Conservation (phyloP, 371 early-diverging fungal genomes). For the Lichtheimia ramosa region DNA sequence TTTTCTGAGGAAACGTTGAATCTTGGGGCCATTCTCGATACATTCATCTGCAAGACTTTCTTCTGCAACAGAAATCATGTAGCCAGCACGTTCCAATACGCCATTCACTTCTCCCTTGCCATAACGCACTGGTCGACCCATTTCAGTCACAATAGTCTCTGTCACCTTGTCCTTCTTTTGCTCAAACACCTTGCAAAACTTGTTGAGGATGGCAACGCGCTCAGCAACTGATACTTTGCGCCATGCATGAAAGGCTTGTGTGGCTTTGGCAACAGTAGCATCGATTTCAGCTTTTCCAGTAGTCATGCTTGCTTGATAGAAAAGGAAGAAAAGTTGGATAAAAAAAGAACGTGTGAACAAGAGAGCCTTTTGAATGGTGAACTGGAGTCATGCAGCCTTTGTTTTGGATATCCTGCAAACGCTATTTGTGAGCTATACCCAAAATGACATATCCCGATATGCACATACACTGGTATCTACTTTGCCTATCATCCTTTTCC, state of each 20-base stretch:
- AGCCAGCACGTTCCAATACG: constrained; percentile 67
- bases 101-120: constrained; percentile 75
- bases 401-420: too few species aligned
- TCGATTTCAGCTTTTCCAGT: constrained; percentile 44
- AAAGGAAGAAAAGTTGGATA: neutral
- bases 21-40: constrained; percentile 42
- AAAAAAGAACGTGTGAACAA: too few species aligned
- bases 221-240: constrained; percentile 49
- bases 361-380: too few species aligned
- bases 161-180: constrained; percentile 61
- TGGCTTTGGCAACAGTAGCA: constrained; percentile 41
- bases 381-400: too few species aligned
- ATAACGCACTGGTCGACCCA: constrained; percentile 80
- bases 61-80: constrained; percentile 75
- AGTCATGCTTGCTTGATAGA: neutral
- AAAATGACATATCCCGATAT: too few species aligned
- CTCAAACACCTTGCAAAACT: constrained; percentile 62
- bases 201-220: constrained; percentile 54
- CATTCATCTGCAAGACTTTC: constrained; percentile 60
- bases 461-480: too few species aligned
- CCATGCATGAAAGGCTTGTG: constrained; percentile 54
- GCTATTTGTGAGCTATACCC: too few species aligned
- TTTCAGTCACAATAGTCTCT: constrained; percentile 63
- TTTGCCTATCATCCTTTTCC: constrained; percentile 2
- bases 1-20: constrained; percentile 66